phyloP scores from a whole-genome alignment of 768 basidiomycete genomes.

The Trametes cubensis region DNA sequence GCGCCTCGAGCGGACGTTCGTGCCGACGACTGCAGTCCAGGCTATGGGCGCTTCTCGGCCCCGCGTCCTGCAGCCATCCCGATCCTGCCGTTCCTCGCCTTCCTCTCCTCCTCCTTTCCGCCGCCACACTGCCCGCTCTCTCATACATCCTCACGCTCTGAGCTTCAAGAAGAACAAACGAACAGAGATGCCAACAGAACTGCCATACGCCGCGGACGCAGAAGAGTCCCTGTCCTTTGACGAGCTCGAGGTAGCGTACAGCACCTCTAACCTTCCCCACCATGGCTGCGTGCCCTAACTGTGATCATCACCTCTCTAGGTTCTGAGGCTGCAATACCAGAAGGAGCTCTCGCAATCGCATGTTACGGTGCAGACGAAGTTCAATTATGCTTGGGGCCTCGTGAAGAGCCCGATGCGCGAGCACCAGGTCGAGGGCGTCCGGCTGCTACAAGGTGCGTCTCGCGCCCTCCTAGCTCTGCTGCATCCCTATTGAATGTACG shows the following conservation, averaged over 20 bases:
- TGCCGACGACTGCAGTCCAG: neutral
- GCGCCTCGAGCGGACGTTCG: neutral
- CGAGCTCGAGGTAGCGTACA: slow-evolving; percentile 72
- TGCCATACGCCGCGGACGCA: slow-evolving; percentile 96
- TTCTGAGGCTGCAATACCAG: slow-evolving; percentile 84
- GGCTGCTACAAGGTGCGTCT: slow-evolving; percentile 78
- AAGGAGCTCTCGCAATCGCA: slow-evolving; percentile 83
- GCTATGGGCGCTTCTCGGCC: slow-evolving; percentile 13
- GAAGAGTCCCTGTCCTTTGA: slow-evolving; percentile 86
- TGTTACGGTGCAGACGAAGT: slow-evolving; percentile 92
- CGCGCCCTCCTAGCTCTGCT: neutral
- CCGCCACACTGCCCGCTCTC: neutral
- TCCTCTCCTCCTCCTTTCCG: neutral
- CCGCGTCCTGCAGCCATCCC: slow-evolving; percentile 12
- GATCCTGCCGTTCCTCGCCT: slow-evolving; percentile 11
- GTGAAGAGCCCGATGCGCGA: slow-evolving; percentile 87
- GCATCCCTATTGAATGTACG: no score
- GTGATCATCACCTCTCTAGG: slow-evolving; percentile 46
- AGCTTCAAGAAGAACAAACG: neutral
- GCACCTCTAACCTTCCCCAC: no score
- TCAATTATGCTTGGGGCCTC: slow-evolving; percentile 97
- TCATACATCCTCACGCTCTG: neutral
- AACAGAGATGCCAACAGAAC: slow-evolving; percentile 66
- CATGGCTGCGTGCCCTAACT: neutral
- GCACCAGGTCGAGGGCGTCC: slow-evolving; percentile 91